Evolutionary conservation across 2,329 filamentous ascomycete species (phyloP).

Genomic region (Scedosporium apiospermum): DNA sequence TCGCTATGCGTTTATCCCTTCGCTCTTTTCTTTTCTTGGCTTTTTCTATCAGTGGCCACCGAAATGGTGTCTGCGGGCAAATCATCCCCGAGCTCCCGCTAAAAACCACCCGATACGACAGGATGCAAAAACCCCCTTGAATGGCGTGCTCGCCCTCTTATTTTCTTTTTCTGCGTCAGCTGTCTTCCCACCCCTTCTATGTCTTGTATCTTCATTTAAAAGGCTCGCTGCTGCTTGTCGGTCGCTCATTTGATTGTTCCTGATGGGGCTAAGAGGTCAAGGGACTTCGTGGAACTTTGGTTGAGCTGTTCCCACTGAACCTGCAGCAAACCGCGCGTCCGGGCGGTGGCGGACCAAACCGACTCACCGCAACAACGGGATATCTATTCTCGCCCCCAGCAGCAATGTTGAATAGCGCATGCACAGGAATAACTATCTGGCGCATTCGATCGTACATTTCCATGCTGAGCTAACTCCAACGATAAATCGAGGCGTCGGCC

Average conservation of each 20-base stretch:
- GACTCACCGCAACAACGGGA: neutral
- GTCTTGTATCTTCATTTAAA: neutral
- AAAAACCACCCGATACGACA: slow-evolving; percentile 1
- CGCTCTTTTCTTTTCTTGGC: neutral
- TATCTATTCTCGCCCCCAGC: neutral
- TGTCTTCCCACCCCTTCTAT: neutral
- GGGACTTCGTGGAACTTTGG: neutral
- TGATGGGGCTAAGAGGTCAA: neutral
- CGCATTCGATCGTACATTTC: neutral
- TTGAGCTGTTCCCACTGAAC: neutral
- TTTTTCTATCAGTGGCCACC: neutral
- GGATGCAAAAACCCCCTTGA: slow-evolving; percentile 5
- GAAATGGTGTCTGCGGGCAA: neutral
- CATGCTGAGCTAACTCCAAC: too few relatives aligned
- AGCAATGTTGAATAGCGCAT: neutral
- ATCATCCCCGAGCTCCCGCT: slow-evolving; percentile 1
- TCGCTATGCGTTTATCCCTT: neutral
- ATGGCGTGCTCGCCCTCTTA: slow-evolving; percentile 5
- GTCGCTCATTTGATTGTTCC: neutral
- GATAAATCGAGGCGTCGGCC: too few relatives aligned
- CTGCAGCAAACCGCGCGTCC: neutral
- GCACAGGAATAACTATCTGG: neutral
- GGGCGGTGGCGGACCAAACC: neutral
- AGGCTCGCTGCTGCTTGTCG: neutral
- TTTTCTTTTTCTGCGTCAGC: neutral